phyloP scores from a whole-genome alignment of 495 filamentous ascomycete genomes.

The Podospora comata region DNA sequence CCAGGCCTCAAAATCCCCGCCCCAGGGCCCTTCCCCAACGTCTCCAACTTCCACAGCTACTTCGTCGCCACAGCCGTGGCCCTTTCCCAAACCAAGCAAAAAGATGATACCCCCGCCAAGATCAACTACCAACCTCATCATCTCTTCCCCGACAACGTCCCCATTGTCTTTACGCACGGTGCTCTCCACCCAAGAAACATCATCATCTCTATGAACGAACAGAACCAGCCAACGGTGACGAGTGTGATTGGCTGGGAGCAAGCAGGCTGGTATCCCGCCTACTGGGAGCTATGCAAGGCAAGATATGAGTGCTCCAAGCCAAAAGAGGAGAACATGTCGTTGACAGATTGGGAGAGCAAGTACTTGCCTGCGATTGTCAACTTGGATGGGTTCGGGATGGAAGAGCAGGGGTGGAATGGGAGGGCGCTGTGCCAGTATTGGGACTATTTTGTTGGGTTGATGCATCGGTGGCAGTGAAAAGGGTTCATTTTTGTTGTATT shows the following conservation, averaged over 20 bases:
- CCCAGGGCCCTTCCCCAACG: slow-evolving; percentile 19
- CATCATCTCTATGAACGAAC: slow-evolving; percentile 31
- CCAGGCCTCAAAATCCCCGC: slow-evolving; percentile 4
- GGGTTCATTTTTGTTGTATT: neutral
- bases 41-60: slow-evolving; percentile 23
- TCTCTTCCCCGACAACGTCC: slow-evolving; percentile 27
- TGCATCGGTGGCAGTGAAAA: slow-evolving; percentile 7
- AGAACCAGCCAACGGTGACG: slow-evolving; percentile 31
- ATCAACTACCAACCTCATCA: slow-evolving; percentile 19
- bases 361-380: slow-evolving; percentile 20
- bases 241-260: slow-evolving; percentile 50
- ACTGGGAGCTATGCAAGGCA: slow-evolving; percentile 51
- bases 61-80: slow-evolving; percentile 22
- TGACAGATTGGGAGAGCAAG: slow-evolving; percentile 16
- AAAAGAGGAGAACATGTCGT: neutral
- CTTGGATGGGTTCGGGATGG: slow-evolving; percentile 6
- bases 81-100: slow-evolving; percentile 14
- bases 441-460: slow-evolving; percentile 22
- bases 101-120: neutral
- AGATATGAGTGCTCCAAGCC: slow-evolving; percentile 13
- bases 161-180: slow-evolving; percentile 47
- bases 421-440: slow-evolving; percentile 19
- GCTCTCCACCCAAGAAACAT: slow-evolving; percentile 49
- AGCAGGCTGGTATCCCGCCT: slow-evolving; percentile 47
- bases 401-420: slow-evolving; percentile 12